Evolutionary conservation across 768 basidiomycete species (phyloP).

Genomic region (Boletus rufocinnamomeus): DNA sequence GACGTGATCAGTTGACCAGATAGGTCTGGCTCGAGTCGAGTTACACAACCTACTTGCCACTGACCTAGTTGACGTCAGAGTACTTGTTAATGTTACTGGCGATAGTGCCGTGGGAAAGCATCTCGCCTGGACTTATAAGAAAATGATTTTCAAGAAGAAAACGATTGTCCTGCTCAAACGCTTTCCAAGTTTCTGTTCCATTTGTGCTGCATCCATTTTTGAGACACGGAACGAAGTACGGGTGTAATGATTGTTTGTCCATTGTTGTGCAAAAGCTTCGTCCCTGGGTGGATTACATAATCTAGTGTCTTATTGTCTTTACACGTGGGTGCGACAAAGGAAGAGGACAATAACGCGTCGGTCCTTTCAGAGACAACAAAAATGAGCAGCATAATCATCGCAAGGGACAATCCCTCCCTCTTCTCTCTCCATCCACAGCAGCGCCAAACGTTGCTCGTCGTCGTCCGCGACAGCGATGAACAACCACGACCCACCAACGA

Average conservation of each 20-base stretch:
- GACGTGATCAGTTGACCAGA: background rate
- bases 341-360: constrained; percentile 22
- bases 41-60: background rate
- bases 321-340: constrained; percentile 20
- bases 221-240: background rate
- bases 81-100: background rate
- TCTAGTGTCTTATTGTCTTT: constrained; percentile 27
- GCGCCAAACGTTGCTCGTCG: constrained; percentile 23
- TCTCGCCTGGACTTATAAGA: background rate
- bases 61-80: background rate
- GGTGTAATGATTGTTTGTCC: constrained; percentile 12
- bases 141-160: background rate
- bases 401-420: constrained; percentile 11
- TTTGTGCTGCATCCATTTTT: background rate
- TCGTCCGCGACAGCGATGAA: constrained; percentile 35
- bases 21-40: background rate
- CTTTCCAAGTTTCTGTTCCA: background rate
- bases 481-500: constrained; percentile 28
- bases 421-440: constrained; percentile 14
- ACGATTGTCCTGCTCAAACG: background rate
- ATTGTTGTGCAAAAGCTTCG: constrained; percentile 26
- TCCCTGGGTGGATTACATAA: constrained; percentile 19
- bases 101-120: background rate
- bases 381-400: constrained; percentile 7
- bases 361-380: constrained; percentile 27